These are phyloP conservation scores for Teunomyces atbi DNA, from an alignment of 805 yeast species.

Conservation along the genomic window DNA sequence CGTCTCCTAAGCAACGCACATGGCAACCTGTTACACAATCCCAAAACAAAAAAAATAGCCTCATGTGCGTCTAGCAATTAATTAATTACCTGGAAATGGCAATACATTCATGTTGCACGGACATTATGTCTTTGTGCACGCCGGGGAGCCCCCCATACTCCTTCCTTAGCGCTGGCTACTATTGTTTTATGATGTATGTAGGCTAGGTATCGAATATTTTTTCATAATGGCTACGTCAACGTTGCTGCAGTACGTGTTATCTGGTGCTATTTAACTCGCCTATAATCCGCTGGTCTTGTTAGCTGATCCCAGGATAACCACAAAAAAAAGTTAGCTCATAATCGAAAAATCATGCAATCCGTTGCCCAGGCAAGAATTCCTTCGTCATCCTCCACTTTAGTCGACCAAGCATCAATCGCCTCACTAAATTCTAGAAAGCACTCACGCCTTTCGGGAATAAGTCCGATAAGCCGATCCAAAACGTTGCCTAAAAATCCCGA, in stretches of 20 bases:
- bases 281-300: neutral
- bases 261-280: neutral
- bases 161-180: neutral
- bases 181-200: neutral
- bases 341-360: constrained; percentile 10
- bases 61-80: neutral
- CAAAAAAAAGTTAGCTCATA: neutral
- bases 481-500: constrained; percentile 7
- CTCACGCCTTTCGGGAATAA: constrained; percentile 12
- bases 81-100: neutral
- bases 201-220: neutral
- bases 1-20: neutral
- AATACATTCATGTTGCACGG: neutral
- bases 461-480: constrained; percentile 9
- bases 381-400: constrained; percentile 1
- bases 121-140: neutral
- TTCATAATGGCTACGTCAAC: neutral
- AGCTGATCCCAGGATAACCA: neutral
- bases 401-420: constrained; percentile 8
- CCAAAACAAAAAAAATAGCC: neutral
- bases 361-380: constrained; percentile 13
- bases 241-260: neutral
- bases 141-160: neutral
- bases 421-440: constrained; percentile 7
- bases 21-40: neutral